Conservation (phyloP, 75 land plant species). For the Sequoiadendron giganteum region DNA sequence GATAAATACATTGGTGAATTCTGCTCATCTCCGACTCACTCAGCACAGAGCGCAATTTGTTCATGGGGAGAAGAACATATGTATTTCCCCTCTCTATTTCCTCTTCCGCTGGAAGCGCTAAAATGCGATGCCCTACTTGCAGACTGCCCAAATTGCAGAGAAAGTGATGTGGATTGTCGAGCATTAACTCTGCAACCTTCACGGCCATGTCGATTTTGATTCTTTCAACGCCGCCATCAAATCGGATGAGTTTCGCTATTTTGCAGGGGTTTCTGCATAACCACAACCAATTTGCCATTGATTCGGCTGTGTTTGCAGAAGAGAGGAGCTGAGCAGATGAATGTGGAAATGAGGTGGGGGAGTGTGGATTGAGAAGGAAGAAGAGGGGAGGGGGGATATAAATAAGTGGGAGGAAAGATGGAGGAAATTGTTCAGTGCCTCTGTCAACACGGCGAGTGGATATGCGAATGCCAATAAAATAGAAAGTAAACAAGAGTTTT, state of each 20-base stretch:
- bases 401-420: too few relatives aligned
- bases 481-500: too few relatives aligned
- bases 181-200: slow-evolving; percentile 57
- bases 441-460: too few relatives aligned
- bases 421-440: too few relatives aligned
- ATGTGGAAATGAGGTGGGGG: too few relatives aligned
- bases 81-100: slow-evolving; percentile 32
- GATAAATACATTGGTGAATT: too few relatives aligned
- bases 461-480: too few relatives aligned
- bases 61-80: slow-evolving; percentile 61
- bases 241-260: neutral
- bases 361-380: too few relatives aligned
- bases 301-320: too few relatives aligned
- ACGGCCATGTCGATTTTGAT: slow-evolving; percentile 17
- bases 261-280: neutral
- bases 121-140: slow-evolving; percentile 29
- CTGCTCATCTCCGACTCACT: slow-evolving; percentile 29
- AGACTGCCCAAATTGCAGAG: slow-evolving; percentile 44
- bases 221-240: slow-evolving; percentile 38
- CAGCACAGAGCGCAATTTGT: slow-evolving; percentile 44
- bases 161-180: slow-evolving; percentile 48
- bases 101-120: slow-evolving; percentile 43
- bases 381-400: too few relatives aligned
- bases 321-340: too few relatives aligned
- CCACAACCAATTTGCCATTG: neutral